Conservation (phyloP, 768 basidiomycete species). For the Mycena pura region DNA sequence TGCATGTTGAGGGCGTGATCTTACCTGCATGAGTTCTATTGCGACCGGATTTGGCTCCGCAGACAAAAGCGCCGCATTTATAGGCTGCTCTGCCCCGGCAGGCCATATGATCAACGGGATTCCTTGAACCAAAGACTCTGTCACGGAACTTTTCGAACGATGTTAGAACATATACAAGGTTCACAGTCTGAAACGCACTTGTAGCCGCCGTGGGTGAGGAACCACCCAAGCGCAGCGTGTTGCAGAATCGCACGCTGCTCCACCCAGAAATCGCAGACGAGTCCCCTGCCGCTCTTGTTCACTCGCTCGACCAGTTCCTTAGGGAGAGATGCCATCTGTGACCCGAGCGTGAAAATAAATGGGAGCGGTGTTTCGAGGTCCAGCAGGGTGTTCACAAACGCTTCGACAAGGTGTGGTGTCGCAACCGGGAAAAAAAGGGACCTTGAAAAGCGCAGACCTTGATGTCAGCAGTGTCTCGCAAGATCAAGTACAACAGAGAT, state of each 20-base stretch:
- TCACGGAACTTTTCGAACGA: neutral
- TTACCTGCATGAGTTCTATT: conserved; percentile 15
- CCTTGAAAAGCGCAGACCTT: neutral
- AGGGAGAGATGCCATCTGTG: conserved; percentile 9
- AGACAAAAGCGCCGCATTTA: conserved; percentile 8
- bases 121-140: neutral
- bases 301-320: conserved; percentile 1
- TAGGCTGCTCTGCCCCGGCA: conserved; percentile 1
- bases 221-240: conserved; percentile 5
- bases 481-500: neutral
- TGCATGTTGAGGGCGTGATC: neutral
- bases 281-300: conserved; percentile 11
- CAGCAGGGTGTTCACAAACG: conserved; percentile 14
- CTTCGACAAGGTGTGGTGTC: conserved; percentile 12
- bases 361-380: conserved; percentile 6
- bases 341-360: conserved; percentile 15
- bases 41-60: conserved; percentile 1
- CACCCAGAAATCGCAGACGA: conserved; percentile 14
- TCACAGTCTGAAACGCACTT: neutral
- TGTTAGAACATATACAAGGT: neutral
- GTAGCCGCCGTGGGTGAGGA: conserved; percentile 9
- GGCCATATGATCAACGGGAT: conserved; percentile 17
- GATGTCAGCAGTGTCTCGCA: neutral
- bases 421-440: conserved; percentile 22
- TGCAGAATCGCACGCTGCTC: conserved; percentile 16